Conservation (phyloP, 495 filamentous ascomycete species). For the Cercophora samala region DNA sequence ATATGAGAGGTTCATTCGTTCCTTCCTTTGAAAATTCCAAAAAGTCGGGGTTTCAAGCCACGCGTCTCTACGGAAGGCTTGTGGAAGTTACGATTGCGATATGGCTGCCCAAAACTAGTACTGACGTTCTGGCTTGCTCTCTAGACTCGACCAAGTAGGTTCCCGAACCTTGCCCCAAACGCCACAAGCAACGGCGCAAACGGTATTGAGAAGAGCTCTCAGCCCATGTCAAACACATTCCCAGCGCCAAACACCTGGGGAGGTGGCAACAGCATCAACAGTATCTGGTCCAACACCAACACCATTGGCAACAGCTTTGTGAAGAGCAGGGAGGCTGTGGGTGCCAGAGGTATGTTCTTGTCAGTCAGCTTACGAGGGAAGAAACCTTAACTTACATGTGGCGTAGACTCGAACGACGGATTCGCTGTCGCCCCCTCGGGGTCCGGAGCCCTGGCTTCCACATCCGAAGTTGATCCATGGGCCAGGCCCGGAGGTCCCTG, state of each 20-base stretch:
- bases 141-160: slow-evolving; percentile 11
- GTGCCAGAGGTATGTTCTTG: slow-evolving; percentile 45
- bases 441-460: slow-evolving; percentile 61
- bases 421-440: slow-evolving; percentile 46
- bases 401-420: slow-evolving; percentile 36
- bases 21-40: not conserved
- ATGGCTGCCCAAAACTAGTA: not conserved
- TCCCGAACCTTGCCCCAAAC: not conserved
- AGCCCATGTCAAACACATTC: slow-evolving; percentile 39
- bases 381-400: slow-evolving; percentile 25
- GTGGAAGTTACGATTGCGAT: not conserved
- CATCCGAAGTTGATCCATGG: slow-evolving; percentile 61
- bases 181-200: slow-evolving; percentile 17
- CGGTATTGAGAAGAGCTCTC: slow-evolving; percentile 38
- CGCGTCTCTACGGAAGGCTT: too few relatives aligned
- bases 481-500: slow-evolving; percentile 50
- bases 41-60: too few relatives aligned
- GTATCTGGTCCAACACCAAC: slow-evolving; percentile 57
- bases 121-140: not conserved
- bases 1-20: not conserved
- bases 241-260: slow-evolving; percentile 52
- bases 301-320: slow-evolving; percentile 46
- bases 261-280: slow-evolving; percentile 56
- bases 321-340: slow-evolving; percentile 39
- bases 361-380: not conserved